Percentiles rank a stretch among this genome's conserved stretches.
Evolutionary conservation across 768 basidiomycete genomes (phyloP).

Genomic region (Tulasnella sp.): DNA sequence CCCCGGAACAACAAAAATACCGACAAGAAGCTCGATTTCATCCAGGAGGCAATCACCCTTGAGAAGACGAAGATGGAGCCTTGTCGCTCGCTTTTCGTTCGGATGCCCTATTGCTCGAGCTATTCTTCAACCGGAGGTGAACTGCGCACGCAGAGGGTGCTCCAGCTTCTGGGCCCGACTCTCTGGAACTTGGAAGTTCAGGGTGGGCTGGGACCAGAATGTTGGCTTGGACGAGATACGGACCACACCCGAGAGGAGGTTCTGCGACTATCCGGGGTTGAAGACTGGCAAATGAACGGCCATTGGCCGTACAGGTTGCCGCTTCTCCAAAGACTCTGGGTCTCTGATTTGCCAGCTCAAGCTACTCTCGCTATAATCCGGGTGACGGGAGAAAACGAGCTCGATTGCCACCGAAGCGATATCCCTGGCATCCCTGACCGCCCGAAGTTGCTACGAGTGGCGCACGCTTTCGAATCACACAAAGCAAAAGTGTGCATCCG

Average conservation of each 20-base stretch:
- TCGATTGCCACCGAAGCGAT: neutral
- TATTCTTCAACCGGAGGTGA: neutral
- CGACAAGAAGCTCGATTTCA: neutral
- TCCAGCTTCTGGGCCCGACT: neutral
- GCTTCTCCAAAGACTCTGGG: neutral
- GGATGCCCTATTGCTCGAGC: neutral
- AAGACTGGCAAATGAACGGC: neutral
- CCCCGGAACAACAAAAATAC: neutral
- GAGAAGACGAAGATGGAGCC: neutral
- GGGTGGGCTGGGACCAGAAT: neutral
- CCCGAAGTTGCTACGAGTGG: neutral
- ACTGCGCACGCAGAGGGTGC: constrained; percentile 9
- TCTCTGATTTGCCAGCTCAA: neutral
- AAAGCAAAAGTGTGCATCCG: neutral
- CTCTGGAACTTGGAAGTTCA: constrained; percentile 8
- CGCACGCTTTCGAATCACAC: neutral
- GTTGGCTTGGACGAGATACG: constrained; percentile 5
- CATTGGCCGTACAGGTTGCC: neutral
- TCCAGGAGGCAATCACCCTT: neutral
- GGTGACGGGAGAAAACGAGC: neutral
- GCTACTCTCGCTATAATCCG: neutral
- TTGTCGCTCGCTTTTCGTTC: neutral
- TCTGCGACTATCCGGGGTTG: neutral
- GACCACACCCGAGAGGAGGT: constrained; percentile 15
- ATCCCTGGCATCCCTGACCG: neutral